Evolutionary conservation across 2,329 filamentous ascomycete species (phyloP).

Genomic region (Pseudomassariella vexata): DNA sequence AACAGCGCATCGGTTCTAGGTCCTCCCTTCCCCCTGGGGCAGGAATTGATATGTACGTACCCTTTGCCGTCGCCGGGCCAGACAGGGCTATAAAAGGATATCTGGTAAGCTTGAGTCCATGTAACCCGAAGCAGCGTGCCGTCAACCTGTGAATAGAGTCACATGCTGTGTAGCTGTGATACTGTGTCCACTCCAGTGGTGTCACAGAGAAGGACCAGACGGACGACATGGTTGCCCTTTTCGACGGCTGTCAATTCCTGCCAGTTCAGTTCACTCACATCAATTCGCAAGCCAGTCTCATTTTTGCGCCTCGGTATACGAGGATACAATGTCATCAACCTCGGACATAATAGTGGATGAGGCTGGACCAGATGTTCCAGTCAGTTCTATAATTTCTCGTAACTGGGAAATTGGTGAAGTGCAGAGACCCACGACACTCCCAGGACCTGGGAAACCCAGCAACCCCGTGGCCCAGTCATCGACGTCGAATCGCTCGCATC

Average conservation of each 20-base stretch:
- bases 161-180: conserved; percentile 3
- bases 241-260: conserved; percentile 3
- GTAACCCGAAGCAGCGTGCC: conserved; percentile 3
- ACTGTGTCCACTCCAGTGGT: background rate
- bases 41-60: background rate
- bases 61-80: background rate
- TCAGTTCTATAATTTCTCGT: too few species aligned
- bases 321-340: background rate
- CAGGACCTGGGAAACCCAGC: too few species aligned
- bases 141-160: conserved; percentile 2
- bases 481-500: too few species aligned
- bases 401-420: too few species aligned
- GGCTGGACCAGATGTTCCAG: too few species aligned
- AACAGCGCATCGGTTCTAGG: conserved; percentile 1
- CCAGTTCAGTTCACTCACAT: background rate
- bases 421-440: background rate
- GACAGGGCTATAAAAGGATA: background rate
- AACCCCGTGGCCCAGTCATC: too few species aligned
- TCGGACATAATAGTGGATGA: conserved; percentile 1
- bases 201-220: conserved; percentile 2
- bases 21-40: too few species aligned
- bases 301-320: too few species aligned
- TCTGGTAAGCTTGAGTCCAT: background rate
- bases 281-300: too few species aligned
- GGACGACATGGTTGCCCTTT: conserved; percentile 2